Evolutionary conservation across 495 filamentous ascomycete species (phyloP).

Genomic region (Astrothelium macrocarpum): DNA sequence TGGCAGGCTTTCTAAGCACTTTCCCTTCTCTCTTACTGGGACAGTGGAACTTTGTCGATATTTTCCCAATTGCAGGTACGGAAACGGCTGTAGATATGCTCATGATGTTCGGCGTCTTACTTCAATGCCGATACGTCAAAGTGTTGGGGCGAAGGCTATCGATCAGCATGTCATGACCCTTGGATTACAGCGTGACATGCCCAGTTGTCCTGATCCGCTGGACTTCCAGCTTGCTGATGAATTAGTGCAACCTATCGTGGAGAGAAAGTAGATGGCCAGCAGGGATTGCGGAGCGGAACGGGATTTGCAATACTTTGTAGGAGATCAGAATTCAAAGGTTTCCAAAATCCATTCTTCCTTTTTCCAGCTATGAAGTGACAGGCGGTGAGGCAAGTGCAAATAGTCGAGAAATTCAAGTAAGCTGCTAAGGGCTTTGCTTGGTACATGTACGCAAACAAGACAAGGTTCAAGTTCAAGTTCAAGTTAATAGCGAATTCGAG

Average conservation of each 20-base stretch:
- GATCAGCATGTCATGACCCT: not conserved
- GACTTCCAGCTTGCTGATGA: not conserved
- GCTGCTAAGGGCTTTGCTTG: too few species aligned
- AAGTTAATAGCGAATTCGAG: too few species aligned
- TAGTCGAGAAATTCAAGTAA: too few species aligned
- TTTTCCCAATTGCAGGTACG: not conserved
- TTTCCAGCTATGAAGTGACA: too few species aligned
- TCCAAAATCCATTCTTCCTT: too few species aligned
- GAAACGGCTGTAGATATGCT: not conserved
- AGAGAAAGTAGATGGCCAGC: not conserved
- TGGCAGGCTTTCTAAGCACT: not conserved
- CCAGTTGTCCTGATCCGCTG: not conserved
- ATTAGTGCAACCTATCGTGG: not conserved
- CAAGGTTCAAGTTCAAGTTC: too few species aligned
- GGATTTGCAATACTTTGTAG: not conserved
- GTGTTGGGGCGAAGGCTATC: not conserved
- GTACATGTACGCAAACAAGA: too few species aligned
- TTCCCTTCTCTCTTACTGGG: not conserved
- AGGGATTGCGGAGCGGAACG: not conserved
- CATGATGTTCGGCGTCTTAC: not conserved
- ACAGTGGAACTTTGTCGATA: not conserved
- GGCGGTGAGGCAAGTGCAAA: too few species aligned
- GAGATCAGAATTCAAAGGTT: not conserved
- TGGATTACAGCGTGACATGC: not conserved
- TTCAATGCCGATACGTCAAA: not conserved